These are phyloP conservation scores for Russula ochroleuca DNA, from an alignment of 768 basidiomycete genomes.

Conservation along the genomic window DNA sequence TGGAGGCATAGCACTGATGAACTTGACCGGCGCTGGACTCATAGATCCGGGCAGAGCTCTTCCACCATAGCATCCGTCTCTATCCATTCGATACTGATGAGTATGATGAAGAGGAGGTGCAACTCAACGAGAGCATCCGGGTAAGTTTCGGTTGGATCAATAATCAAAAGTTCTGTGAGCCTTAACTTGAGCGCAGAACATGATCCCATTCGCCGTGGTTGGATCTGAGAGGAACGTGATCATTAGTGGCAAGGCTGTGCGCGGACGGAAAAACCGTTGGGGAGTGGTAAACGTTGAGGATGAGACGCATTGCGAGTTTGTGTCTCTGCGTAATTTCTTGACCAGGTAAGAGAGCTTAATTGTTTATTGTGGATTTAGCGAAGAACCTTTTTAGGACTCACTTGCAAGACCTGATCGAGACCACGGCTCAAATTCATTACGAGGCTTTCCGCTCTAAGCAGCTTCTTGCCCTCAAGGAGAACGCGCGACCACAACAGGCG, in stretches of 20 bases:
- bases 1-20: neutral
- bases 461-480: constrained; percentile 91
- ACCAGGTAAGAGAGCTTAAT: constrained; percentile 53
- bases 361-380: constrained; percentile 5
- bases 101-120: constrained; percentile 86
- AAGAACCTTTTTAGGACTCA: constrained; percentile 61
- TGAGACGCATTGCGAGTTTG: constrained; percentile 95
- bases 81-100: constrained; percentile 99
- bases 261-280: constrained; percentile 97
- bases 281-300: constrained; percentile 98
- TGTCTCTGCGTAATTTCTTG: constrained; percentile 95
- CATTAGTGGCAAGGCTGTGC: constrained; percentile 92
- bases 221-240: constrained; percentile 96
- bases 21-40: neutral
- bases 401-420: constrained; percentile 97
- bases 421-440: constrained; percentile 98
- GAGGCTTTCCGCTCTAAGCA: constrained; percentile 99
- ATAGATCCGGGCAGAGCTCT: constrained; percentile 89
- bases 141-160: constrained; percentile 44
- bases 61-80: constrained; percentile 86
- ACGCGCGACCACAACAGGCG: constrained; percentile 28
- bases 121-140: constrained; percentile 84
- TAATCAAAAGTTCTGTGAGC: neutral
- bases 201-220: constrained; percentile 95
- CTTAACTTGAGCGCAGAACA: constrained; percentile 48